phyloP scores from a whole-genome alignment of 345 rosid genomes.

The Ceriops decandra region DNA sequence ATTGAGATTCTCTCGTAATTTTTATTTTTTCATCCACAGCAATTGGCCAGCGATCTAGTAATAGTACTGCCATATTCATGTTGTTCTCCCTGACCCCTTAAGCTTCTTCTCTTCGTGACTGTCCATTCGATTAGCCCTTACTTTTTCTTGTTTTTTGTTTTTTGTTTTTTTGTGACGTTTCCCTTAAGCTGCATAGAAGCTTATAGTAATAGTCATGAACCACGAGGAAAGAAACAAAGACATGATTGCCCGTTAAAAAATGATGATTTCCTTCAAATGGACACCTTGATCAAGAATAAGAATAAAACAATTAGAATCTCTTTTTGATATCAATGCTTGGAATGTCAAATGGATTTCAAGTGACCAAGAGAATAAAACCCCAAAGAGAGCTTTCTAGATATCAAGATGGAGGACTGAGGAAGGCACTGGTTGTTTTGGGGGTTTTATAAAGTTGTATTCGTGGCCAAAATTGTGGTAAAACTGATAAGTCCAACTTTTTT shows the following conservation, averaged over 20 bases:
- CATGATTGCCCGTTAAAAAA: not conserved
- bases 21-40: not conserved
- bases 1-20: conserved; percentile 14
- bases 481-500: no score
- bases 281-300: conserved; percentile 26
- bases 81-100: not conserved
- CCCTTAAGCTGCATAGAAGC: no score
- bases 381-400: no score
- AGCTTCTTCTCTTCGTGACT: no score
- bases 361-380: conserved; percentile 23
- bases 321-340: conserved; percentile 14
- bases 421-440: no score
- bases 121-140: no score
- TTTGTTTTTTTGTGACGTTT: no score
- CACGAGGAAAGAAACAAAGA: not conserved
- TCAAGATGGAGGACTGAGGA: no score
- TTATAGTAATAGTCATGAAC: no score
- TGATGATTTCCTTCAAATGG: not conserved
- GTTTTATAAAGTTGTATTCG: no score
- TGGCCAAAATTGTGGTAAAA: no score
- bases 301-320: conserved; percentile 24
- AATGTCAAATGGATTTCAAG: conserved; percentile 29
- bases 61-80: not conserved
- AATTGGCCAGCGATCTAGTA: not conserved
- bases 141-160: no score